phyloP scores from a whole-genome alignment of 2,329 filamentous ascomycete species.

The Didymella lethalis region DNA sequence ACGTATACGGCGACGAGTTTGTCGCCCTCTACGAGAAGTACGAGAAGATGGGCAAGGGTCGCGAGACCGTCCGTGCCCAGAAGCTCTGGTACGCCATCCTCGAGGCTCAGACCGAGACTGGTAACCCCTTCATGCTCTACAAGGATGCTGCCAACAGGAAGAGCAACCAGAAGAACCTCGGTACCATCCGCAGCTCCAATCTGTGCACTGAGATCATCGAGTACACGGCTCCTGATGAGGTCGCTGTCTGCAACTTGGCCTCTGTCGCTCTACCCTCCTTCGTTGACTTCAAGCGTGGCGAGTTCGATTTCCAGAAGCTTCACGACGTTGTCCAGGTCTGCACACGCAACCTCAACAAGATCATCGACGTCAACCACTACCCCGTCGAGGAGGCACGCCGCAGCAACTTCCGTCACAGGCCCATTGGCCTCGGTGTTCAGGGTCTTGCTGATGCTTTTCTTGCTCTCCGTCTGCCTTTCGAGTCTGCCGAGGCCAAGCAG shows the following conservation, averaged over 20 bases:
- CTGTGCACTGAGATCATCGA: slow-evolving; percentile 98
- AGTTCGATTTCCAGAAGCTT: slow-evolving; percentile 95
- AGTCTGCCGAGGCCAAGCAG: slow-evolving; percentile 90
- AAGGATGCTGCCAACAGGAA: slow-evolving; percentile 98
- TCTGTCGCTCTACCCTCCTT: slow-evolving; percentile 91
- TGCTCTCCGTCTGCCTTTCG: slow-evolving; percentile 93
- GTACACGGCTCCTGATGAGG: slow-evolving; percentile 96
- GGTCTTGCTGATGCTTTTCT: slow-evolving; percentile 98
- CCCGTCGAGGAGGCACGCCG: slow-evolving; percentile 92
- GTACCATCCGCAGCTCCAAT: slow-evolving; percentile 98
- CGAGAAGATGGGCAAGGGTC: slow-evolving; percentile 85
- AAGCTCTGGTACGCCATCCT: slow-evolving; percentile 99
- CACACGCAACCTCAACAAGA: slow-evolving; percentile 95
- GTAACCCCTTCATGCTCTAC: slow-evolving; percentile 99
- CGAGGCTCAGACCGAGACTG: slow-evolving; percentile 97
- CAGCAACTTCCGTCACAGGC: slow-evolving; percentile 97
- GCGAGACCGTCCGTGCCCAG: slow-evolving; percentile 92
- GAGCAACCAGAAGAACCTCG: slow-evolving; percentile 99
- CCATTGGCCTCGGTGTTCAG: slow-evolving; percentile 95
- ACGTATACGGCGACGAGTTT: slow-evolving; percentile 97
- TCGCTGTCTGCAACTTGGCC: slow-evolving; percentile 97
- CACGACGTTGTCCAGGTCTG: slow-evolving; percentile 94
- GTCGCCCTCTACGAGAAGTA: slow-evolving; percentile 92
- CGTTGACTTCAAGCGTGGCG: slow-evolving; percentile 83
- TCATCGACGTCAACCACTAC: slow-evolving; percentile 98